Evolutionary conservation across 2,329 filamentous ascomycete genomes (phyloP).

Genomic region (Fusarium sp.): DNA sequence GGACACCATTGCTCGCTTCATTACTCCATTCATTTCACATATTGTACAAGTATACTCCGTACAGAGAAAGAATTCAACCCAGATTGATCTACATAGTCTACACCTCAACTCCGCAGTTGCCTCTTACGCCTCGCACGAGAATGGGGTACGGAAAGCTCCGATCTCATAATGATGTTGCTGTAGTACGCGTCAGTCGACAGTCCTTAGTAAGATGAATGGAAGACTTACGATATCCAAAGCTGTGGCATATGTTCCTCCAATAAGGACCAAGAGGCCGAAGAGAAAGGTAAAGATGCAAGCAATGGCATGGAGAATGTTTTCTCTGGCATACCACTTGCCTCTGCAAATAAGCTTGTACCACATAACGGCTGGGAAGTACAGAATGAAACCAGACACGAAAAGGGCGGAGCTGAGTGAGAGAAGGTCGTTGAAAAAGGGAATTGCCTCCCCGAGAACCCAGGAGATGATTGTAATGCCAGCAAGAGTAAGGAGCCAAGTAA

Average conservation of each 20-base stretch:
- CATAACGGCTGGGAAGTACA: slow-evolving; percentile 51
- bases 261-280: slow-evolving; percentile 20
- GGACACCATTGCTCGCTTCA: fast-evolving
- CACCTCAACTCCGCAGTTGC: too few species aligned
- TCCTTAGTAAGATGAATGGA: fast-evolving
- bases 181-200: neutral
- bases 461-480: slow-evolving; percentile 57
- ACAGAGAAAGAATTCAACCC: too few species aligned
- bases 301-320: slow-evolving; percentile 18
- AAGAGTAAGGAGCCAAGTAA: slow-evolving; percentile 67
- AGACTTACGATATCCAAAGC: slow-evolving; percentile 30
- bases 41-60: neutral
- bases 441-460: slow-evolving; percentile 67
- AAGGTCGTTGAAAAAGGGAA: slow-evolving; percentile 76
- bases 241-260: slow-evolving; percentile 28
- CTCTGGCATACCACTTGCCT: slow-evolving; percentile 32
- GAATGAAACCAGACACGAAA: slow-evolving; percentile 54
- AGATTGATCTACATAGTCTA: too few species aligned
- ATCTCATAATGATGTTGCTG: slow-evolving; percentile 29
- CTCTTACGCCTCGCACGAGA: slow-evolving; percentile 5
- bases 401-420: slow-evolving; percentile 60
- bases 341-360: slow-evolving; percentile 50
- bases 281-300: slow-evolving; percentile 25
- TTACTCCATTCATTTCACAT: fast-evolving
- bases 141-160: slow-evolving; percentile 20